phyloP scores from a whole-genome alignment of 371 early-diverging fungal genomes.

The Mortierella sp. region DNA sequence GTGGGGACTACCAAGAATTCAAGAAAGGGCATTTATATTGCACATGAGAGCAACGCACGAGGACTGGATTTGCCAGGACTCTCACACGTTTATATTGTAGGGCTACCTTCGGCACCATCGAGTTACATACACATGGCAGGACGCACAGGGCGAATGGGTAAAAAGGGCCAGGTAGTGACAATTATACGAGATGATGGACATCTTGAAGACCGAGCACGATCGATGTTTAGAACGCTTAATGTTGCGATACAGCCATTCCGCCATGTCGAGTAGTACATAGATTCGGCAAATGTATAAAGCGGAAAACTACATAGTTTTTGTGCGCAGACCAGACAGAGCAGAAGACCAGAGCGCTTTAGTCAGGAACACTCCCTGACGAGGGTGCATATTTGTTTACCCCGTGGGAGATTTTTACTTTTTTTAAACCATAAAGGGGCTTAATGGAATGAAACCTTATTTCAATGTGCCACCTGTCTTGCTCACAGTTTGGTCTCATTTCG shows the following conservation, averaged over 20 bases:
- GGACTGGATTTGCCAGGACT: constrained; percentile 91
- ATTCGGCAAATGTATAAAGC: too few species aligned
- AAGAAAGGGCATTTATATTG: constrained; percentile 63
- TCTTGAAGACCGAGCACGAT: constrained; percentile 44
- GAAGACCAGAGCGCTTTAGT: too few species aligned
- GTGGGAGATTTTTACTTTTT: not conserved
- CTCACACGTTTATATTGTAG: constrained; percentile 88
- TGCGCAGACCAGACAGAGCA: too few species aligned
- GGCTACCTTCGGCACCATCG: constrained; percentile 69
- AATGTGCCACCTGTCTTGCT: not conserved
- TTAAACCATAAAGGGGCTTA: too few species aligned
- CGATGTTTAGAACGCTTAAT: constrained; percentile 35
- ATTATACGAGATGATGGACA: constrained; percentile 64
- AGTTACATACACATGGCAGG: constrained; percentile 91
- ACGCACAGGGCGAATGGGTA: constrained; percentile 79
- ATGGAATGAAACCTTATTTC: too few species aligned
- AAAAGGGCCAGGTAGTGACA: constrained; percentile 70
- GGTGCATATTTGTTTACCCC: too few species aligned
- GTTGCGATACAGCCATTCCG: constrained; percentile 34
- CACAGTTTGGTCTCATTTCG: not conserved
- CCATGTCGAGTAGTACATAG: constrained; percentile 40
- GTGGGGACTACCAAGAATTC: not conserved
- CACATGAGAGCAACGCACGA: constrained; percentile 85
- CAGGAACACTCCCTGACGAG: too few species aligned
- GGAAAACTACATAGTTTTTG: too few species aligned